These are phyloP conservation scores for Penicillium desertorum DNA, from an alignment of 495 filamentous ascomycete species.

Conservation along the genomic window DNA sequence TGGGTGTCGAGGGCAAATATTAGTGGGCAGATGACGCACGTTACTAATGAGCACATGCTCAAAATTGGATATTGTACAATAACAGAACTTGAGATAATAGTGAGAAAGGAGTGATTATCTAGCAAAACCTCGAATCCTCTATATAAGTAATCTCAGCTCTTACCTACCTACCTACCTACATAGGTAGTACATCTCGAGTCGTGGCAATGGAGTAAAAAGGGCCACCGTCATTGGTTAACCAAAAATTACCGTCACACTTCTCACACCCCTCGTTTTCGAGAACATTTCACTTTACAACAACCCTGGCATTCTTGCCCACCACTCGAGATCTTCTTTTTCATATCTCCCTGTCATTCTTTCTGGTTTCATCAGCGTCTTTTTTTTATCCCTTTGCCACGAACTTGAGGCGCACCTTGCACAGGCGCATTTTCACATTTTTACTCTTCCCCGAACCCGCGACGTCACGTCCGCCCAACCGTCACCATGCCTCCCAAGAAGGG, in stretches of 20 bases:
- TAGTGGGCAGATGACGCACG: slow-evolving; percentile 9
- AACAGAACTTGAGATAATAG: not conserved
- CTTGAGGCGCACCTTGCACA: slow-evolving; percentile 18
- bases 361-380: slow-evolving; percentile 25
- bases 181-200: not conserved
- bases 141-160: not conserved
- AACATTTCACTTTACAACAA: slow-evolving; percentile 20
- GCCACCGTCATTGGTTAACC: slow-evolving; percentile 29
- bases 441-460: slow-evolving; percentile 14
- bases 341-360: slow-evolving; percentile 18
- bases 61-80: not conserved
- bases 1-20: slow-evolving; percentile 7
- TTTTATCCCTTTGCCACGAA: slow-evolving; percentile 1
- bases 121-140: not conserved
- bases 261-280: slow-evolving; percentile 33
- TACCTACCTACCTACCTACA: too few relatives aligned
- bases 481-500: slow-evolving; percentile 91
- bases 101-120: not conserved
- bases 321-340: slow-evolving; percentile 3
- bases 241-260: slow-evolving; percentile 33
- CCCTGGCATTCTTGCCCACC: slow-evolving; percentile 11
- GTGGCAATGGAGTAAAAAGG: slow-evolving; percentile 20
- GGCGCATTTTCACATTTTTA: slow-evolving; percentile 29
- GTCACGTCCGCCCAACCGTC: slow-evolving; percentile 31
- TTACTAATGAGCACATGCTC: slow-evolving; percentile 1